Evolutionary conservation across 2,329 filamentous ascomycete genomes (phyloP).

Genomic region (Cladosporium austrohemisphaericum): DNA sequence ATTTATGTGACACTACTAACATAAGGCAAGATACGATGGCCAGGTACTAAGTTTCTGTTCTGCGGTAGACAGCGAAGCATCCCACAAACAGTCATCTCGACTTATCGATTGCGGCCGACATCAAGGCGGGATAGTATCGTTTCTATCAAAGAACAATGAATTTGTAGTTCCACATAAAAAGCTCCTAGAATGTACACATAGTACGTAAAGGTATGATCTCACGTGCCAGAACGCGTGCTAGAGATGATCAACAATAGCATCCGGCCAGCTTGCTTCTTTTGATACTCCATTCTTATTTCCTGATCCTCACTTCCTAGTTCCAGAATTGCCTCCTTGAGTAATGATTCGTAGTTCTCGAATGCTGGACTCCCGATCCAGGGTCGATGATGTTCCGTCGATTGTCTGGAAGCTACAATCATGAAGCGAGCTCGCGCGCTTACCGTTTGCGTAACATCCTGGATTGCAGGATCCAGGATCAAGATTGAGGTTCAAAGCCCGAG

Average conservation of each 20-base stretch:
- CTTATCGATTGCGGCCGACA: background rate
- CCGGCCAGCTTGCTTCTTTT: background rate
- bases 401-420: background rate
- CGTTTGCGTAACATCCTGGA: background rate
- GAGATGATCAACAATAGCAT: background rate
- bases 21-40: background rate
- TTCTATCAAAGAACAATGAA: background rate
- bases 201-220: background rate
- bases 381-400: background rate
- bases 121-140: background rate
- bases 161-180: background rate
- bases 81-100: background rate
- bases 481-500: too few relatives aligned
- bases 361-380: background rate
- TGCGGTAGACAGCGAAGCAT: background rate
- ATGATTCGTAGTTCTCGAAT: background rate
- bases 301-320: background rate
- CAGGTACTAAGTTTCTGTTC: background rate
- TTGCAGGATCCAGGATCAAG: too few relatives aligned
- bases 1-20: background rate
- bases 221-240: background rate
- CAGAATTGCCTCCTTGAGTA: slow-evolving; percentile 1
- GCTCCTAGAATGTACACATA: too few relatives aligned
- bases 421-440: background rate
- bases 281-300: background rate